These are phyloP conservation scores for Rhodotorula sp. DNA, from an alignment of 1,284 basidiomycete species.

Conservation along the genomic window DNA sequence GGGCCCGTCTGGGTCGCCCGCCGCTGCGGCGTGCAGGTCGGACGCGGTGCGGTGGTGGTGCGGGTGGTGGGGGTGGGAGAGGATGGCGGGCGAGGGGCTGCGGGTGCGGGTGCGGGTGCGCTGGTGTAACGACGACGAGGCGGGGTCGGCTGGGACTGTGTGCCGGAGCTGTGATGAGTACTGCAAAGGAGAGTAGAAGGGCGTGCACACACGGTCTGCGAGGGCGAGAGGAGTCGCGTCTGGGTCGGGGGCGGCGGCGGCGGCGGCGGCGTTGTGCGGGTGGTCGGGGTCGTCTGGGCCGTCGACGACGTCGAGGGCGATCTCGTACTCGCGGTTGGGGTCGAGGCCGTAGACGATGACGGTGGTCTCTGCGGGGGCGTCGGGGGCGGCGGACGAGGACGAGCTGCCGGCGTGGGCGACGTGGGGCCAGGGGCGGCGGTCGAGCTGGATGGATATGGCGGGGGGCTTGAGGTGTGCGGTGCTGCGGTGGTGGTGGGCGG, in stretches of 20 bases:
- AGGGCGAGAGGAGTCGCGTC: conserved; percentile 5
- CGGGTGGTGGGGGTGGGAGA: background rate
- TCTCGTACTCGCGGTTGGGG: conserved; percentile 37
- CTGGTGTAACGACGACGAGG: too few species aligned
- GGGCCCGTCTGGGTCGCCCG: conserved; percentile 27
- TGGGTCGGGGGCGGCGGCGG: conserved; percentile 10
- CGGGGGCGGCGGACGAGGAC: background rate
- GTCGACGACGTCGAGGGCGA: conserved; percentile 35
- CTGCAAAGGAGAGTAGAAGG: too few species aligned
- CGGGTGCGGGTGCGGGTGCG: too few species aligned
- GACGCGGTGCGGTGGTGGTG: background rate
- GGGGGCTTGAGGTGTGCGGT: conserved; percentile 16
- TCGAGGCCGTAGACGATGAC: conserved; percentile 42
- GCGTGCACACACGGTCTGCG: conserved; percentile 11
- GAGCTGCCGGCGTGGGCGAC: conserved; percentile 40
- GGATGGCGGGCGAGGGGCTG: background rate
- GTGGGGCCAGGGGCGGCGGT: conserved; percentile 38
- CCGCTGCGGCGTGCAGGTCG: background rate
- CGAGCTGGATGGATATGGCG: conserved; percentile 38
- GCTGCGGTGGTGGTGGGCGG: background rate
- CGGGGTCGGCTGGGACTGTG: too few species aligned
- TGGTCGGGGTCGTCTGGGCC: background rate
- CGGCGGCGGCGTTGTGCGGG: too few species aligned
- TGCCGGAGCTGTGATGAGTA: too few species aligned
- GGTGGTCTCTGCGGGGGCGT: conserved; percentile 28